Conservation (phyloP, 768 basidiomycete genomes). For the Ramaria rubella region DNA sequence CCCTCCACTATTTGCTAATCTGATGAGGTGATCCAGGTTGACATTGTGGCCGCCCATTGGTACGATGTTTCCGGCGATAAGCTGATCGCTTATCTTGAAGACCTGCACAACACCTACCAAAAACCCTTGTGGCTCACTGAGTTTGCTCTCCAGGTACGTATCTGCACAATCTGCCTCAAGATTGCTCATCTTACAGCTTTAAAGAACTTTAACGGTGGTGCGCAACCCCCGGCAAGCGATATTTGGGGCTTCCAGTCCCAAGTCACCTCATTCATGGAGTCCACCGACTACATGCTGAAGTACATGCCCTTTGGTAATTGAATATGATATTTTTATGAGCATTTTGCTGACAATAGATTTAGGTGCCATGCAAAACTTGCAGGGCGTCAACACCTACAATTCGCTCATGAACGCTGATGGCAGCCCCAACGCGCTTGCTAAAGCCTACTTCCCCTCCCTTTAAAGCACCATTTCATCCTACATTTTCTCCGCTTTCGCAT, state of each 20-base stretch:
- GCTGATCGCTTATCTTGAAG: conserved; percentile 46
- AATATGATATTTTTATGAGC: neutral
- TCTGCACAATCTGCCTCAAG: neutral
- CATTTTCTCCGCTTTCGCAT: neutral
- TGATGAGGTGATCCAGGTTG: conserved; percentile 35
- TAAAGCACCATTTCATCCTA: neutral
- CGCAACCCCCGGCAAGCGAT: conserved; percentile 35
- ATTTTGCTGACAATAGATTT: neutral
- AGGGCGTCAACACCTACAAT: conserved; percentile 51
- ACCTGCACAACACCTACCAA: conserved; percentile 39
- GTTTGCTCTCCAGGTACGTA: conserved; percentile 55
- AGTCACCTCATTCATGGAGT: conserved; percentile 28
- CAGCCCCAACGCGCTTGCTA: conserved; percentile 47
- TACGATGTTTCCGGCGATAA: conserved; percentile 49
- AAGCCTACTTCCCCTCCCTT: neutral
- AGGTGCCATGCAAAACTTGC: conserved; percentile 53
- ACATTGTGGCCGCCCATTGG: conserved; percentile 56
- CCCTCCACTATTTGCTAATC: neutral
- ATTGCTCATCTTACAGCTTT: conserved; percentile 6
- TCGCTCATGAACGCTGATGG: conserved; percentile 40
- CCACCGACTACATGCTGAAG: conserved; percentile 32
- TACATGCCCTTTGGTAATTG: conserved; percentile 60
- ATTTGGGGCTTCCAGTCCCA: conserved; percentile 43
- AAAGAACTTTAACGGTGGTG: conserved; percentile 49
- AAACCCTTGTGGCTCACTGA: conserved; percentile 58